These are phyloP conservation scores for Pilatotrama ljubarskyi DNA, from an alignment of 768 basidiomycete genomes.

Conservation along the genomic window DNA sequence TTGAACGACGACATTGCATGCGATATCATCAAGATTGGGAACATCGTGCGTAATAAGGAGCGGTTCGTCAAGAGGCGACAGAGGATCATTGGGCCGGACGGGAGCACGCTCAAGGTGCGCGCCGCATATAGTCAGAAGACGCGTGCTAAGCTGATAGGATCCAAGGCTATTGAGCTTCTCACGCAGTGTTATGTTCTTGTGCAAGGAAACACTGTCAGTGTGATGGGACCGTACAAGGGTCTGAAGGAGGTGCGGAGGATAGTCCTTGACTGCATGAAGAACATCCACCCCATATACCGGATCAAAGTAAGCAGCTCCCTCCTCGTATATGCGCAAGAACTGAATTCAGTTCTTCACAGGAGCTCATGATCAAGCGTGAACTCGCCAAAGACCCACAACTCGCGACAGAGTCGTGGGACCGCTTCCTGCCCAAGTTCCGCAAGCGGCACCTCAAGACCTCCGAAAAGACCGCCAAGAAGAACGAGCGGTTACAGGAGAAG, in stretches of 20 bases:
- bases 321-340: background rate
- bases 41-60: conserved; percentile 91
- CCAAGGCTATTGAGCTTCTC: conserved; percentile 91
- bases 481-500: conserved; percentile 63
- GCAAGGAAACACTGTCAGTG: conserved; percentile 96
- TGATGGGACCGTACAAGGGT: conserved; percentile 95
- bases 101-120: conserved; percentile 91
- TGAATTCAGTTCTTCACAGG: conserved; percentile 39
- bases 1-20: conserved; percentile 88
- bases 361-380: conserved; percentile 97
- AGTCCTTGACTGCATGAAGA: conserved; percentile 99
- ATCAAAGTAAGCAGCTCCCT: conserved; percentile 68
- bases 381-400: conserved; percentile 97
- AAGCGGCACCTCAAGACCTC: conserved; percentile 91
- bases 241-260: conserved; percentile 96
- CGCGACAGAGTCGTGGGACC: conserved; percentile 92
- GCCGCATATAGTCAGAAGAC: background rate
- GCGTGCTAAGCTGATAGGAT: background rate
- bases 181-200: conserved; percentile 97
- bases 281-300: conserved; percentile 98
- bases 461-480: conserved; percentile 91
- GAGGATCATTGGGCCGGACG: conserved; percentile 95
- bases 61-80: conserved; percentile 95
- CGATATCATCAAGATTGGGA: conserved; percentile 99
- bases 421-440: conserved; percentile 95